Conservation (phyloP, 2,329 filamentous ascomycete genomes). For the Colletotrichum tropicale region DNA sequence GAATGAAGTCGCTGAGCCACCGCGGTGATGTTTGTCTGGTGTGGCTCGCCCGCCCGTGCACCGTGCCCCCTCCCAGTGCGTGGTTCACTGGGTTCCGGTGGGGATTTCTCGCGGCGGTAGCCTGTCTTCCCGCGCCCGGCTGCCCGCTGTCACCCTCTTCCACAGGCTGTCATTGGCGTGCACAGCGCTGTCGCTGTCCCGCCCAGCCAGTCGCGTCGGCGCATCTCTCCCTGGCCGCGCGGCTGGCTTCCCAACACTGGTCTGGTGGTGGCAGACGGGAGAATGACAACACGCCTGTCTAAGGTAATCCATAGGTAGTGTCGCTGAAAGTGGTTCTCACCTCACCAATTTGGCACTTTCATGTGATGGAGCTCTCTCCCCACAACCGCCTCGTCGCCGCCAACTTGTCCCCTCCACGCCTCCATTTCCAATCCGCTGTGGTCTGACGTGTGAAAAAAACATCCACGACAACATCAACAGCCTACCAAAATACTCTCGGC, state of each 20-base stretch:
- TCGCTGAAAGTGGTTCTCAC: not conserved
- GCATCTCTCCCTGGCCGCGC: slow-evolving; percentile 18
- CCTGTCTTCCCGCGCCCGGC: not conserved
- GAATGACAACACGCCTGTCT: not conserved
- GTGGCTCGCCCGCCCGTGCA: slow-evolving; percentile 16
- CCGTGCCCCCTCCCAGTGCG: not conserved
- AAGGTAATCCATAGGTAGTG: not conserved
- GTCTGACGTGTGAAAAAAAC: slow-evolving; percentile 7
- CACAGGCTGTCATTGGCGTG: not conserved
- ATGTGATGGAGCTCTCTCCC: slow-evolving; percentile 20
- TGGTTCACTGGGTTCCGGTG: not conserved
- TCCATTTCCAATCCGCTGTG: not conserved
- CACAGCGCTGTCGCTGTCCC: slow-evolving; percentile 5
- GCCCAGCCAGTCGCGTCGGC: slow-evolving; percentile 8
- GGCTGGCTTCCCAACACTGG: slow-evolving; percentile 12
- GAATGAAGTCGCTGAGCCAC: not conserved
- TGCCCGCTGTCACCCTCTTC: not conserved
- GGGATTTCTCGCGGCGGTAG: not conserved
- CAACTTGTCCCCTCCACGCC: not conserved
- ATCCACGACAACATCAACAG: not conserved
- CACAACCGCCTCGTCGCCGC: slow-evolving; percentile 2
- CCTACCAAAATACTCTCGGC: not conserved
- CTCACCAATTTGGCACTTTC: slow-evolving; percentile 13
- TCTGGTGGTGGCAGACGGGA: not conserved
- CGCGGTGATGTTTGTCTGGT: not conserved